These are phyloP conservation scores for Diaporthe vexans DNA, from an alignment of 2,329 filamentous ascomycete species.

Conservation along the genomic window DNA sequence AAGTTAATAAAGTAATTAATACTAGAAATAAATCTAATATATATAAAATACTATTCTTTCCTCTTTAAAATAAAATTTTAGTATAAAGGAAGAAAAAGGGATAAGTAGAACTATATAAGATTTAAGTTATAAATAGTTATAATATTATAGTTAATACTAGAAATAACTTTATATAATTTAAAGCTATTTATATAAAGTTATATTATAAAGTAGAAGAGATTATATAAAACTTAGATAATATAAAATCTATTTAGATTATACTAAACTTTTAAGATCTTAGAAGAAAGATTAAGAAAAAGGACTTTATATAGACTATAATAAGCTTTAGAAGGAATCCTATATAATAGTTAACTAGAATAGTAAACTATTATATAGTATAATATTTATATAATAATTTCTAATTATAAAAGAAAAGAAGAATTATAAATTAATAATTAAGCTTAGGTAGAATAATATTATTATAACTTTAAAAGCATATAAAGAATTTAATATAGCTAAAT, in stretches of 20 bases:
- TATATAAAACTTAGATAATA: no score
- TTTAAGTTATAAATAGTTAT: no score
- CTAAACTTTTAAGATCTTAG: not conserved
- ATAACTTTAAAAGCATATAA: not conserved
- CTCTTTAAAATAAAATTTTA: no score
- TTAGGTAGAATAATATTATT: not conserved
- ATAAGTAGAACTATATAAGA: no score
- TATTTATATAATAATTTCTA: not conserved
- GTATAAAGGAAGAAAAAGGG: no score
- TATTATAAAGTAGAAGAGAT: no score
- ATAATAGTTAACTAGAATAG: not conserved
- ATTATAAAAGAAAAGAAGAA: not conserved
- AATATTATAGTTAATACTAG: not conserved
- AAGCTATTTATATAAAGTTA: not conserved
- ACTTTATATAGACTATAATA: no score
- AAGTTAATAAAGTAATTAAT: not conserved
- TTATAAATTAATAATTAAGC: not conserved
- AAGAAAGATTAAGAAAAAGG: no score
- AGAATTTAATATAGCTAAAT: no score
- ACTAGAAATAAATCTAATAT: no score
- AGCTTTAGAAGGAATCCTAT: no score
- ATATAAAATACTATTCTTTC: no score
- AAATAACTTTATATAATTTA: not conserved
- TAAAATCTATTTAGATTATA: not conserved
- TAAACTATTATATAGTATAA: not conserved